Evolutionary conservation across 2,329 filamentous ascomycete species (phyloP), one percentile per base, ranked within the genome.

Genomic region (Xylariaceae sp.): DNA sequence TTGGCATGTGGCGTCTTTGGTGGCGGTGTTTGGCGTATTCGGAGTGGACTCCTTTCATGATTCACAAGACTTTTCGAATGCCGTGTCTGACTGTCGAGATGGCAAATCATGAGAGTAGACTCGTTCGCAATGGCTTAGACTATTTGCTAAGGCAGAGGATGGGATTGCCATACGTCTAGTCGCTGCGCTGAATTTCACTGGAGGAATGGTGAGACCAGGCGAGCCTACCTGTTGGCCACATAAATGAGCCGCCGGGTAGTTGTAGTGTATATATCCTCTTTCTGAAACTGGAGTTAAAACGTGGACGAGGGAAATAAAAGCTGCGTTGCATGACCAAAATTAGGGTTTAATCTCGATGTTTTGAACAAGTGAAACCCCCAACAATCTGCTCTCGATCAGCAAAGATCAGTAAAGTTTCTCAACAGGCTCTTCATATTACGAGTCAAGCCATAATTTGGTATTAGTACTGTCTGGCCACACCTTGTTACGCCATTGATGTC

Each of bases 241-340:
- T 47, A 24, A 58, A 44, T 35, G 45, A 47, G 41, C 41, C 40
- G 33, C 47, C 16, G 44, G 48, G 53, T 51, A 21, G 23, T 29
- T 61, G 44, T 48, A 52, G 48, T 68, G 66, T 68, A 67, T 59
- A 67, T 67, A 67, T 59, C 52, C 50, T 52, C 51, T 59, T 47
- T 33, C 56, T 53, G 49, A 55, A 55, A 36, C 36, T 55, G 55
- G 62, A 58, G 58, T 46, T 57, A 58, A 56, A 55, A 52, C 55
- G 59, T 41, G 52, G 54, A 53, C 44, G 35, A 35, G 52, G 39
- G 59, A 58, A 62, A 62, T 64, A 65, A 58, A 20, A 10, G 39
- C 33, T 60, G 56, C 57, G 55, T 60, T 63, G 44, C 62, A 62
- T 64, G 59, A 56, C 53, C 42, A 47, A 32, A 49, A 57, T 15